Evolutionary conservation across 176 grass and related monocot genomes (phyloP), one percentile per base, ranked within the genome.

Genomic region (Rhynchospora pubera): DNA sequence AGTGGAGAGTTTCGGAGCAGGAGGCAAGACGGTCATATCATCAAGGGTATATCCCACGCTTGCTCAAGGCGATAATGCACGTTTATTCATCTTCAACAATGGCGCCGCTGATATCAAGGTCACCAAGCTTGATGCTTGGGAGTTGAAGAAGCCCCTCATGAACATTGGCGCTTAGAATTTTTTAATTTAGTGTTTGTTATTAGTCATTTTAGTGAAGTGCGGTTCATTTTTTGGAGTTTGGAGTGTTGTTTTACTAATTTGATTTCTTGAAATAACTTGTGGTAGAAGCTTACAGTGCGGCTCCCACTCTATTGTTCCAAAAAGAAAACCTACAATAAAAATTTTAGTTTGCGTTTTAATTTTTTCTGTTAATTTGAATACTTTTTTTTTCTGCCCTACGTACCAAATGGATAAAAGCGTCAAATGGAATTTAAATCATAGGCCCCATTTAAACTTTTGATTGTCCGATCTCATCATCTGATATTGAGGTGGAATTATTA

Each of bases 111-210:
- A 97, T 48, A 68, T 97, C 53, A 86, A 77, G 79, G 82, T 97
- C 48, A 87, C 86, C 1, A 62, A 82, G 0, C 52, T 97, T 26
- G 89, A 81, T 0, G 89, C 89, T 23, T 97, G 91, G 94, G 89
- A 97, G 72, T 90, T 93, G 85, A 97, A 65, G 78, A 93, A 77
- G 56, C 94, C 91, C 15, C 75, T 88, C 28, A 93, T 97, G 94
- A 97, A 97, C 56, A 55, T 32, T 6, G 87, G 83, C 0, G 91
- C 89, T 46, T 94, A 80, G 79, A 82, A 5, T 82, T 14, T 57
- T 39, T 7, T 7, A 26, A 64, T 64, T 19, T 8, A 64, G 61
- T 64, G 61, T 64, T 64, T 64, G 61, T 14, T 22, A 9, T 39
- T 39, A 39, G 34, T 39, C 34, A 39, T 39, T 39, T 39, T 39